Evolutionary conservation across 2,329 filamentous ascomycete genomes (phyloP).

Genomic region (Diplocarpon mali): DNA sequence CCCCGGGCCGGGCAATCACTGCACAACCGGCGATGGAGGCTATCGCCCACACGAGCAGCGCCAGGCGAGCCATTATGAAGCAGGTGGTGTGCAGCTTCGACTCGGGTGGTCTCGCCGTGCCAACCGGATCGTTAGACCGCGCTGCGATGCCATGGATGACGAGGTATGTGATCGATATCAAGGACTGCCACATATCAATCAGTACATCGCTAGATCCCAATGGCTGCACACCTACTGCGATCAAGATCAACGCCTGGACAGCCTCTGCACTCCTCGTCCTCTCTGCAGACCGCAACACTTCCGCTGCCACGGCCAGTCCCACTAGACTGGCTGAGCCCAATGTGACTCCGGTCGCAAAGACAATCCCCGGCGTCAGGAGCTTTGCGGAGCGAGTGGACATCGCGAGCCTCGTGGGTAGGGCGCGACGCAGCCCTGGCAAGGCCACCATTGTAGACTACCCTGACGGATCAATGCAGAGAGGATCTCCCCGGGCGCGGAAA

Average conservation of each 20-base stretch:
- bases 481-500: too few species aligned
- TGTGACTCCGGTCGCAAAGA: slow-evolving; percentile 11
- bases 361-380: slow-evolving; percentile 14
- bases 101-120: slow-evolving; percentile 13
- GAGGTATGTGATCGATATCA: slow-evolving; percentile 16
- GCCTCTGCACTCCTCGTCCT: slow-evolving; percentile 10
- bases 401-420: slow-evolving; percentile 6
- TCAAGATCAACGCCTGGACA: slow-evolving; percentile 12
- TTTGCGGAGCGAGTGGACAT: slow-evolving; percentile 9
- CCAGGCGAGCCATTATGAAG: slow-evolving; percentile 19
- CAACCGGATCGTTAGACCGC: slow-evolving; percentile 15
- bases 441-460: slow-evolving; percentile 3
- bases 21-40: slow-evolving; percentile 13
- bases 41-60: slow-evolving; percentile 17
- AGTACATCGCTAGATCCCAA: neutral
- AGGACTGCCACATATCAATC: slow-evolving; percentile 11
- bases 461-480: too few species aligned
- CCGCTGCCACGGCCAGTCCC: slow-evolving; percentile 7
- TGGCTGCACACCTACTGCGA: slow-evolving; percentile 14
- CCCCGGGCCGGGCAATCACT: slow-evolving; percentile 12
- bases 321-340: slow-evolving; percentile 10
- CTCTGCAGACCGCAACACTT: slow-evolving; percentile 5
- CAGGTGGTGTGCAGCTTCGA: slow-evolving; percentile 16
- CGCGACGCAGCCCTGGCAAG: slow-evolving; percentile 9
- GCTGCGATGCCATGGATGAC: slow-evolving; percentile 14